Conservation (phyloP, 2,329 filamentous ascomycete species). For the Orbilia quercus region DNA sequence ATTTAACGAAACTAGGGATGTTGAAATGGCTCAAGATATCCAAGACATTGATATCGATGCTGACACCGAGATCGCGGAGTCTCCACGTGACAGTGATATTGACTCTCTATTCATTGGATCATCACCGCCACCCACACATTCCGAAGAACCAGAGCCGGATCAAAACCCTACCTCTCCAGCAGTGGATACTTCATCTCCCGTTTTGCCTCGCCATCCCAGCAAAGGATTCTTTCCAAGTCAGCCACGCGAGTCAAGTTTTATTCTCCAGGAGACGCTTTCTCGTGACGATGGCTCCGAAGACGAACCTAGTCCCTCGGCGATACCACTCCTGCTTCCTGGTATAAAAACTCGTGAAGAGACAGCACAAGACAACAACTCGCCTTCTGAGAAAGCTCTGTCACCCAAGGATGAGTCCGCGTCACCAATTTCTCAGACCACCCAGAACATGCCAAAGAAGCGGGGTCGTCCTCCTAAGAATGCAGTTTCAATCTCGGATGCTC, state of each 20-base stretch:
- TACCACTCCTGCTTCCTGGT: slow-evolving; percentile 6
- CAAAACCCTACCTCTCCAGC: slow-evolving; percentile 39
- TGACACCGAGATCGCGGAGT: slow-evolving; percentile 49
- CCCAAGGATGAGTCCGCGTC: slow-evolving; percentile 47
- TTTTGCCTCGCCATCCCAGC: slow-evolving; percentile 28
- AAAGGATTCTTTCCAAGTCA: slow-evolving; percentile 47
- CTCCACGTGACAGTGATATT: slow-evolving; percentile 52
- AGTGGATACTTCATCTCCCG: slow-evolving; percentile 23
- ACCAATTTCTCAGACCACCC: slow-evolving; percentile 26
- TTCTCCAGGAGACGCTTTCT: slow-evolving; percentile 29
- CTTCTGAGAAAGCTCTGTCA: slow-evolving; percentile 36
- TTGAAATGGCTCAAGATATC: slow-evolving; percentile 40
- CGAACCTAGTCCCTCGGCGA: slow-evolving; percentile 20
- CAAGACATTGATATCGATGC: slow-evolving; percentile 31
- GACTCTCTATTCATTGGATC: slow-evolving; percentile 55
- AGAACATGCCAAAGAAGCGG: slow-evolving; percentile 30
- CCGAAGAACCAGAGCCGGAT: slow-evolving; percentile 27
- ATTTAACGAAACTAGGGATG: slow-evolving; percentile 36
- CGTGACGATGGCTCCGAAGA: slow-evolving; percentile 30
- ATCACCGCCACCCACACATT: slow-evolving; percentile 47
- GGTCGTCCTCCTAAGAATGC: slow-evolving; percentile 52
- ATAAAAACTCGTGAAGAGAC: slow-evolving; percentile 24
- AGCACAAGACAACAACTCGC: slow-evolving; percentile 23
- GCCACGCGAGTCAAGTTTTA: slow-evolving; percentile 25
- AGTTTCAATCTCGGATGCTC: slow-evolving; percentile 16